Base-by-base conservation (phyloP, 2,329 filamentous ascomycete genomes). In the Lecanicillium sp. region DNA sequence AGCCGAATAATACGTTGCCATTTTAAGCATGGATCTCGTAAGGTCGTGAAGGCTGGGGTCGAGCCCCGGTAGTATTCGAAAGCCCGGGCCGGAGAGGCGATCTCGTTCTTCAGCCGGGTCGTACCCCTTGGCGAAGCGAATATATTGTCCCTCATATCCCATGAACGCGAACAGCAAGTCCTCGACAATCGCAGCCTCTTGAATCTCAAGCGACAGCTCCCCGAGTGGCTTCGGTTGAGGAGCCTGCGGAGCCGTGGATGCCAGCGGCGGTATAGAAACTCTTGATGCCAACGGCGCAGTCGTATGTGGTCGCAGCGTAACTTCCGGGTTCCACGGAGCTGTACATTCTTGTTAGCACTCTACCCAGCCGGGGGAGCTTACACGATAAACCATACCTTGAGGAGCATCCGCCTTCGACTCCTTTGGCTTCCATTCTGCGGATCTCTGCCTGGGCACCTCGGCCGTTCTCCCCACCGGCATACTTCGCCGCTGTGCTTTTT, bases 61-160 rank as follows among this genome's bases (percentile, higher is more conserved):
- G 31, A 98, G 71, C 1, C 90, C 90, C 1, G 84, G 74, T 6
- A 86, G 66, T 44, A 96, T 80, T 46, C 79, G 80, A 62, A 88
- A 97, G 9, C 71, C 66, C 2, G 92, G 92, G 0, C 92, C 92
- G 5, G 82, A 74, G 36, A 98, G 68, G 12, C 89, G 80, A 53
- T 94, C 87, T 52, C 90, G 87, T 64, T 98, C 92, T 37, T 87
- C 79, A 3, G 74, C 67, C 0, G 89, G 87, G 49, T 95, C 81
- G 58, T 94, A 97, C 8, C 77, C 75, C 48, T 87, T 84, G 42
- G 75, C 76, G 56, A 87, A 97, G 40, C 87, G 84, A 45, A 98
- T 85, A 57, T 97, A 97, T 59, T 95, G 88, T n/a, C 92, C 92
- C 62, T 98, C 92, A 47, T 88, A 95, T 17, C 92, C 92, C 89